Base-by-base conservation (phyloP, 352 stramenopile genomes). In the Pythium insidiosum region DNA sequence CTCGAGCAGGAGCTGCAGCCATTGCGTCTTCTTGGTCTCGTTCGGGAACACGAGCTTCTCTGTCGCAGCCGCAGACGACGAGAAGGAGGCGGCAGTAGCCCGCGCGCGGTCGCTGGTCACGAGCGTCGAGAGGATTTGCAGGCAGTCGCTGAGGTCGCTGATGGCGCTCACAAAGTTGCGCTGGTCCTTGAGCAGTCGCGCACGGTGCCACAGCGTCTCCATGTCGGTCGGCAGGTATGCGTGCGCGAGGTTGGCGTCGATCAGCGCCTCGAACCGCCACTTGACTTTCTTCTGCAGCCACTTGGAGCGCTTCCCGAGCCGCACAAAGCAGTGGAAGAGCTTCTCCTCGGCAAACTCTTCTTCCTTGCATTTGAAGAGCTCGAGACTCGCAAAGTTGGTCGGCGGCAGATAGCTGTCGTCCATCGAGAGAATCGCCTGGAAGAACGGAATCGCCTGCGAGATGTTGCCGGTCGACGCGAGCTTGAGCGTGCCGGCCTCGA, bases 361-460 rank as follows among this genome's bases (percentile, higher is more conserved):
- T 30, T 84, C 71, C n/a, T 73, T 74, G 52, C 66, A 81, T 21
- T 73, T 73, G 34, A 73, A 58, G 3, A 84, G 56, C 37, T 84
- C 72, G 7, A 75, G 41, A 18, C 68, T 79, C 0, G 65, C 64
- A 43, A 79, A 70, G 43, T 79, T 84, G 0, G 68, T 66, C 0
- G 61, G 66, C 15, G 66, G 57, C 11, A 79, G 43, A 23, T 84
- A 84, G 1, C 39, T 43, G 37, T 76, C 63, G 22, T 84, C 64
- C 21, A 81, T 67, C 19, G 68, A 75, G 3, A 79, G 34, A 6
- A 80, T 66, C 0, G 70, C 68, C 18, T 66, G 50, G 34, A 77
- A 77, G 21, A 69, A 77, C 10, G 68, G 61, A 12, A 63, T 69
- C 6, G 65, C 50, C 26, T 76, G 55, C 1, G 43, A 53, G 24